Base-by-base conservation (phyloP, 73 alveolate genomes). In the Stentor coeruleus region DNA sequence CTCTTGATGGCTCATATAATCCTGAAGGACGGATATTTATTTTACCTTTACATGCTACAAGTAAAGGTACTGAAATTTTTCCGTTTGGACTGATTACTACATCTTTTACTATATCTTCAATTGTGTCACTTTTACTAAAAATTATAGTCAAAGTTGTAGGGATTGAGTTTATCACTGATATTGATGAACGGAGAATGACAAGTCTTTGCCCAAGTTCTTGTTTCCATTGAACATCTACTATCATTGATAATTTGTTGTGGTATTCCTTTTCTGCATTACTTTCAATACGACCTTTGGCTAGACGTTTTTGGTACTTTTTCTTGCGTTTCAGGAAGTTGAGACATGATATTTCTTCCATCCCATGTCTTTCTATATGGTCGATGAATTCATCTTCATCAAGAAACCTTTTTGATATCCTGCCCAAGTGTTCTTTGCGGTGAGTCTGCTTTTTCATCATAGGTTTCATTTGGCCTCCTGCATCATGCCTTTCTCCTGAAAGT, bases 291-390 rank as follows among this genome's bases (percentile, higher is more conserved):
- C 37, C 66, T 49, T 49, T 49, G 6, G 66, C 37, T 66, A 31
- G 79, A 26, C 40, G 26, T 66, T 66, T 66, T 26, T 33, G n/a
- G 11, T 31, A 20, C 39, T 66, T 0, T 2, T 20, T 20, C 33
- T 66, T 66, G 42, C n/a, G 36, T 66, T 40, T 66, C n/a, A 66
- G 39, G 79, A 20, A 66, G n/a, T 66, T 66, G 15, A 66, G 33
- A 2, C 79, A 66, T 20, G 42, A 37, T 28, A 15, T 11, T 66
- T 20, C 37, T 1, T 66, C 79, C 11, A 26, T 33, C 15, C 15
- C 28, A 20, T 11, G 26, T 66, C 33, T 26, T 66, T 66, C 79
- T 20, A 20, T 20, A 26, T 66, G 15, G n/a, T 66, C 37, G 11
- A 28, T 66, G n/a, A 66, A 28, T 20, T 66, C 79, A 20, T 66